Evolutionary conservation across 345 rosid species (phyloP).

Genomic region (Anacardium occidentale): DNA sequence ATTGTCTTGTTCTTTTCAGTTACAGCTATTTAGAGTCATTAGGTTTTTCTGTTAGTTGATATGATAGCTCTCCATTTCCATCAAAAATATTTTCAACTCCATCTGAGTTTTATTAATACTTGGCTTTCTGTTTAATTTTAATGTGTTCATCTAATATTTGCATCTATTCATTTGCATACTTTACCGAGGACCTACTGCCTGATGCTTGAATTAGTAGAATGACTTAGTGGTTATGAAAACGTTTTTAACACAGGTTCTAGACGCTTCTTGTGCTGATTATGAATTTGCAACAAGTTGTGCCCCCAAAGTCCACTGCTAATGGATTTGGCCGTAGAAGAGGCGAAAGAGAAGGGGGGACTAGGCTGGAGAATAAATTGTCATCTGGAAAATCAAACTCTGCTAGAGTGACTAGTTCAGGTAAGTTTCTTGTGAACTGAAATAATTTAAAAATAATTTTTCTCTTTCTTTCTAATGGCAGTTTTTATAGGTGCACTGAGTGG

Average conservation of each 20-base stretch:
- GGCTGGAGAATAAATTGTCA: conserved; percentile 52
- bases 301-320: conserved; percentile 53
- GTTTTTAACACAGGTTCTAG: conserved; percentile 10
- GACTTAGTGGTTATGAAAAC: conserved; percentile 2
- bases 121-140: neutral
- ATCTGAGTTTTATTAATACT: neutral
- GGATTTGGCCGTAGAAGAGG: conserved; percentile 61
- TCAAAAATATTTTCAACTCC: neutral
- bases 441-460: conserved; percentile 6
- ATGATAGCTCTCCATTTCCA: neutral
- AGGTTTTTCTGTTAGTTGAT: neutral
- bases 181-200: conserved; percentile 5
- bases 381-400: conserved; percentile 50
- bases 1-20: neutral
- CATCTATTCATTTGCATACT: neutral
- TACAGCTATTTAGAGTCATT: neutral
- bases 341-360: conserved; percentile 56
- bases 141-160: neutral
- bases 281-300: conserved; percentile 53
- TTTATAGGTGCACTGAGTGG: conserved; percentile 38
- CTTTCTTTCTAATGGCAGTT: conserved; percentile 21
- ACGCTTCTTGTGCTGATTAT: conserved; percentile 32
- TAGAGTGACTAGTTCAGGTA: conserved; percentile 50
- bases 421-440: conserved; percentile 18
- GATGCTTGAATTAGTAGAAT: neutral